Evolutionary conservation across 768 basidiomycete species (phyloP).

Genomic region (Naganishia onofrii): DNA sequence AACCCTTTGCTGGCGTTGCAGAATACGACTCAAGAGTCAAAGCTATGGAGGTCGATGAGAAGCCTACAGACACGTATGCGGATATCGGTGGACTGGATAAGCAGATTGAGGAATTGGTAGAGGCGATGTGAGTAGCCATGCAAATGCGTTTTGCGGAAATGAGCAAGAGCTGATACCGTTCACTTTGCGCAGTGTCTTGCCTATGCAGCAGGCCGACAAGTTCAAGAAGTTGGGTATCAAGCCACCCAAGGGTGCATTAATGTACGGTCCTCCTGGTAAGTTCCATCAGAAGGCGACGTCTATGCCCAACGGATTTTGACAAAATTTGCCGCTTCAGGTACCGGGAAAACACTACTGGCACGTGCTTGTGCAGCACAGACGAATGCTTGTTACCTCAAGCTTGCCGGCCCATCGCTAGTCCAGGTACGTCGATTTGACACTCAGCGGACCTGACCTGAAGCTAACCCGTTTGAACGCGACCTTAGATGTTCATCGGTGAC

Average conservation of each 20-base stretch:
- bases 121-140: conserved; percentile 65
- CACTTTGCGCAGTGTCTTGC: conserved; percentile 62
- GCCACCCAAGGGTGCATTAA: conserved; percentile 94
- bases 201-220: conserved; percentile 97
- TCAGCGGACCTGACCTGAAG: background rate
- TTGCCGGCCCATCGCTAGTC: conserved; percentile 94
- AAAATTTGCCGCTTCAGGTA: conserved; percentile 46
- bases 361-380: conserved; percentile 98
- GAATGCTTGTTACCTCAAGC: conserved; percentile 94
- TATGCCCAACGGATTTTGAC: background rate
- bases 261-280: conserved; percentile 92
- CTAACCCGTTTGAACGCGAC: background rate
- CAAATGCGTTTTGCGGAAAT: background rate
- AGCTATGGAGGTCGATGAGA: conserved; percentile 99
- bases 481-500: conserved; percentile 94
- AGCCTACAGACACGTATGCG: conserved; percentile 94
- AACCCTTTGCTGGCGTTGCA: conserved; percentile 40
- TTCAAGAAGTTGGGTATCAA: conserved; percentile 98
- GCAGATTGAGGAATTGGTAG: conserved; percentile 97
- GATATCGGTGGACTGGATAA: conserved; percentile 94
- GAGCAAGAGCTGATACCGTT: background rate
- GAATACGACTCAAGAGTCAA: conserved; percentile 98
- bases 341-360: conserved; percentile 95
- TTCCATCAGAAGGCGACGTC: background rate
- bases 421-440: conserved; percentile 56